Percentiles rank a stretch among this genome's conserved stretches.
Evolutionary conservation across 1,284 basidiomycete species (phyloP).

Genomic region (Xanthoconium separans): DNA sequence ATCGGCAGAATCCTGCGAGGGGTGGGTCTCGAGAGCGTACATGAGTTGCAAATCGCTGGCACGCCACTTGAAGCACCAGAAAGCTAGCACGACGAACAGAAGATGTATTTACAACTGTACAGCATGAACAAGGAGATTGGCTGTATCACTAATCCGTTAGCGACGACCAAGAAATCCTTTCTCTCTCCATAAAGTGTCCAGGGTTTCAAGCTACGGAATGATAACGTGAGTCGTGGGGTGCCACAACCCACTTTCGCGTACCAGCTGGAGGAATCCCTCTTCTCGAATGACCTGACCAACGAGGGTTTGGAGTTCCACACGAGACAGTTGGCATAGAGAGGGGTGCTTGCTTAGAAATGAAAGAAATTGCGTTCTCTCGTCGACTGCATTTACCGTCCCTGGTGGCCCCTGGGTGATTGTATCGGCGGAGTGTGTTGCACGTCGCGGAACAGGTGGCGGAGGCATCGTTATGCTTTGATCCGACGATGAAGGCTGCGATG

Average conservation of each 20-base stretch:
- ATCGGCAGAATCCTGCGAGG: constrained; percentile 57
- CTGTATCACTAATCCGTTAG: constrained; percentile 11
- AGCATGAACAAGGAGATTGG: not conserved
- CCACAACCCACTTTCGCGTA: constrained; percentile 18
- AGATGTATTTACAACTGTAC: not conserved
- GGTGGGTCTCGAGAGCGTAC: constrained; percentile 63
- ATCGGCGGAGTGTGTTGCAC: constrained; percentile 6
- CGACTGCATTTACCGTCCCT: not conserved
- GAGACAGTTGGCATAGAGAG: constrained; percentile 47
- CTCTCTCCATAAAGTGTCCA: constrained; percentile 38
- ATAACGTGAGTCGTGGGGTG: constrained; percentile 18
- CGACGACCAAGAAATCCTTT: constrained; percentile 37
- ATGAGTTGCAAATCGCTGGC: constrained; percentile 56
- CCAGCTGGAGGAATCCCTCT: constrained; percentile 54
- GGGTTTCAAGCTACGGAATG: constrained; percentile 38
- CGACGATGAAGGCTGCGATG: constrained; percentile 33
- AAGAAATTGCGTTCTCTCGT: constrained; percentile 30
- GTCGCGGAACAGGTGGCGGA: constrained; percentile 24
- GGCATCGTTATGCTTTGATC: constrained; percentile 26
- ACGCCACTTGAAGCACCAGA: constrained; percentile 32
- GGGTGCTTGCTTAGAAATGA: constrained; percentile 41
- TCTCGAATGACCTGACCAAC: constrained; percentile 55
- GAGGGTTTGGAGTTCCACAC: constrained; percentile 44
- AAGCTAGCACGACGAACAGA: constrained; percentile 1
- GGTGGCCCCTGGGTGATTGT: constrained; percentile 2